phyloP scores from a whole-genome alignment of 805 yeast genomes.

The Danielozyma ontarioensis region DNA sequence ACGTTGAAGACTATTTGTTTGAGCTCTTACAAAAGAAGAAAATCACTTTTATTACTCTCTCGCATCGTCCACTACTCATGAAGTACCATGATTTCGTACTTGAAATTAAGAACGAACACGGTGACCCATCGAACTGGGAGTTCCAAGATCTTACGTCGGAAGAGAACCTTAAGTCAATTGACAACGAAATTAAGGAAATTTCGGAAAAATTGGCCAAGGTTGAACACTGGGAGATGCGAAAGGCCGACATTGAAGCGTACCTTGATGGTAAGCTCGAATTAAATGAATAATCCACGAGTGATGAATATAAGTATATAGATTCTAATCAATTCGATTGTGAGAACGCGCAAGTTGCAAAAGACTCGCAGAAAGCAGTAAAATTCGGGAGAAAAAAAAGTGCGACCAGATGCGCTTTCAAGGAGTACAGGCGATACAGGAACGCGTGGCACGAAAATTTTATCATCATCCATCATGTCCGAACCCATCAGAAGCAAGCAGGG shows the following conservation, averaged over 20 bases:
- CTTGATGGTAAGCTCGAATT: conserved; percentile 34
- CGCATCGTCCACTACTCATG: conserved; percentile 78
- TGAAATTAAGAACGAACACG: conserved; percentile 50
- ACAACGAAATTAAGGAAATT: conserved; percentile 68
- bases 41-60: conserved; percentile 74
- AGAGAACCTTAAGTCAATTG: conserved; percentile 62
- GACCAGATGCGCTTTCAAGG: too few species aligned
- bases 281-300: too few species aligned
- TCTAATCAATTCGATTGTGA: too few species aligned
- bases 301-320: too few species aligned
- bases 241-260: conserved; percentile 49
- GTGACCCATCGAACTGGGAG: conserved; percentile 35
- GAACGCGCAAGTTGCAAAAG: too few species aligned
- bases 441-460: neutral
- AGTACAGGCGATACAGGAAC: too few species aligned
- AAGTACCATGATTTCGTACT: conserved; percentile 78
- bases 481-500: conserved; percentile 72
- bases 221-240: conserved; percentile 54
- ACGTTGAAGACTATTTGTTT: conserved; percentile 82
- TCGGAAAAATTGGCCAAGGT: conserved; percentile 56
- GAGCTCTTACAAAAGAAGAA: conserved; percentile 64
- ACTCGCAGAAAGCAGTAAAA: too few species aligned
- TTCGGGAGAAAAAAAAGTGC: too few species aligned
- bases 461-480: conserved; percentile 56
- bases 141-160: conserved; percentile 62